phyloP scores from a whole-genome alignment of 306 rosid genomes.

The Trifolium fragiferum region DNA sequence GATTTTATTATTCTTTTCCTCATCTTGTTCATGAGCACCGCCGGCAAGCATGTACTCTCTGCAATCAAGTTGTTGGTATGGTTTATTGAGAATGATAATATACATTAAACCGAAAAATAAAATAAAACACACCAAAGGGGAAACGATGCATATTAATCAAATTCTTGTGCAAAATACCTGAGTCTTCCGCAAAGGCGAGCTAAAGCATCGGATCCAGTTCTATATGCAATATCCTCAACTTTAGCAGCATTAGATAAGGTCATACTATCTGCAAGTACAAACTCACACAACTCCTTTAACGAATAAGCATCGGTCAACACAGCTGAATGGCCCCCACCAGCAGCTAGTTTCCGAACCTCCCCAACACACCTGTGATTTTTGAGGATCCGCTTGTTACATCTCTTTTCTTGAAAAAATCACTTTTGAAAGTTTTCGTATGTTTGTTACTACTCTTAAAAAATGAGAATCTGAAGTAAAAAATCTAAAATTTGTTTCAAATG shows the following conservation, averaged over 20 bases:
- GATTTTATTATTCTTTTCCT: conserved; percentile 36
- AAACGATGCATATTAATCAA: neutral
- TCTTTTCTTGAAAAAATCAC: too few relatives aligned
- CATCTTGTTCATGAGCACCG: conserved; percentile 48
- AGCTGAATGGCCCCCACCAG: conserved; percentile 99
- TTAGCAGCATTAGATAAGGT: conserved; percentile 65
- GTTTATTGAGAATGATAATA: too few relatives aligned
- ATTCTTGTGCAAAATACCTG: conserved; percentile 56
- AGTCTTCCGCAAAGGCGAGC: conserved; percentile 90
- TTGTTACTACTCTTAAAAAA: too few relatives aligned
- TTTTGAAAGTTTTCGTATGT: too few relatives aligned
- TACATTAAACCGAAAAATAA: too few relatives aligned
- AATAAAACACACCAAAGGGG: too few relatives aligned
- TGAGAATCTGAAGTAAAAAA: too few relatives aligned
- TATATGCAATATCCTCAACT: conserved; percentile 79
- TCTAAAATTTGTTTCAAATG: too few relatives aligned
- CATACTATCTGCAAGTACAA: conserved; percentile 76
- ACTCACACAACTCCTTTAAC: conserved; percentile 90
- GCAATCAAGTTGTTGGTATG: conserved; percentile 28
- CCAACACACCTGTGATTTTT: conserved; percentile 77
- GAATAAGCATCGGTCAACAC: conserved; percentile 93
- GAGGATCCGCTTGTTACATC: too few relatives aligned
- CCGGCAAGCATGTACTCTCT: conserved; percentile 66
- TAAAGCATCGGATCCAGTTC: conserved; percentile 91
- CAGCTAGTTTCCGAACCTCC: conserved; percentile 89